Base-by-base conservation (phyloP, 352 stramenopile genomes). In the Globisporangium spinosum region DNA sequence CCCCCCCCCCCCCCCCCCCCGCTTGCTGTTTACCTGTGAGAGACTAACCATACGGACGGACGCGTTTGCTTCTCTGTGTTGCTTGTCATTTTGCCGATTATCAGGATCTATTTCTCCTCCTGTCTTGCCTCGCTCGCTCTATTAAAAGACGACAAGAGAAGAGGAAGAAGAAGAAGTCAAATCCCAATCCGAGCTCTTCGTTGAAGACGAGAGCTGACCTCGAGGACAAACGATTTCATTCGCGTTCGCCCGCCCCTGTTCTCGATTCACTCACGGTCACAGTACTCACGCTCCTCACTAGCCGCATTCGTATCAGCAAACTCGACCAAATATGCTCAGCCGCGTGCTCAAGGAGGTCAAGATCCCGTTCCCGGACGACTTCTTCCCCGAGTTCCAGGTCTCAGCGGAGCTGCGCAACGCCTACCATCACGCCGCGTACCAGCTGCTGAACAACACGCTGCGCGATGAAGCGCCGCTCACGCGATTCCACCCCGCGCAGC, bases 311-410 rank as follows among this genome's bases (percentile, higher is more conserved):
- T 17, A 43, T 20, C 27, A 23, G 8, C 29, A 20, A 25, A 32
- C 20, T 47, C 38, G 17, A 22, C 15, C 43, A 51, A 51, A 51
- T 10, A 90, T 89, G 82, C 72, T 90, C 61, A 63, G 70, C 27
- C 82, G 82, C 59, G 80, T 83, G 45, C 70, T 88, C 32, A 89
- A 87, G 64, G 82, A 90, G 65, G 78, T 88, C 34, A 79, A 78
- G 69, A 70, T 90, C 25, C 82, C 82, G 53, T 82, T 89, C 54
- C 82, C 82, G 58, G 78, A 86, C 57, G 77, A 89, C 62, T 90
- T 90, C 67, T 90, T 90, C 70, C 80, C 80, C 7, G 66, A 74
- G 49, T 68, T 88, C 62, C 59, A 65, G 51, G 47, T 86, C 38
- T 77, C 80, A 3, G 29, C 70, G 8, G 72, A 82, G 63, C 72